These are phyloP conservation scores for Stipa capillata DNA, from an alignment of 176 grass and related monocot genomes.

Conservation along the genomic window DNA sequence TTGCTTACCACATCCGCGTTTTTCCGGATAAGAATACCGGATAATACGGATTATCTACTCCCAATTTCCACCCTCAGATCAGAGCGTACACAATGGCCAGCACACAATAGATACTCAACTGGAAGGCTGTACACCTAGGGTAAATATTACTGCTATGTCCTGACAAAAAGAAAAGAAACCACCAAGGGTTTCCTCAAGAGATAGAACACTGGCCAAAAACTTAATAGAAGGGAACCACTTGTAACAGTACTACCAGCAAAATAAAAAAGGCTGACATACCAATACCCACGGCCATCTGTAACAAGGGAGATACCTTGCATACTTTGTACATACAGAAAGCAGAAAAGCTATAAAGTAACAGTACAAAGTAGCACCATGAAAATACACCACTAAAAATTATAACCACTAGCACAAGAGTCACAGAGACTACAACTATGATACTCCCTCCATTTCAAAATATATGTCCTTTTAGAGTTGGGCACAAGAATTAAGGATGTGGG, in stretches of 20 bases:
- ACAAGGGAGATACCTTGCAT: not conserved
- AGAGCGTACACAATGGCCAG: not conserved
- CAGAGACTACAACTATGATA: not conserved
- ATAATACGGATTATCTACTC: too few species aligned
- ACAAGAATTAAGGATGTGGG: too few species aligned
- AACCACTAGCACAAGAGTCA: not conserved
- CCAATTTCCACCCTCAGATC: too few species aligned
- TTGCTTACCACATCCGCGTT: too few species aligned
- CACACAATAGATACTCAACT: not conserved
- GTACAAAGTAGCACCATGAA: not conserved
- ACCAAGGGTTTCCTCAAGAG: not conserved
- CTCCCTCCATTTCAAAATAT: too few species aligned
- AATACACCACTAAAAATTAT: not conserved
- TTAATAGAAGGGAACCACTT: not conserved
- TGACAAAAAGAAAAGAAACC: not conserved
- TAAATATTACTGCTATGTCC: not conserved
- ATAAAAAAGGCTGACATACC: not conserved
- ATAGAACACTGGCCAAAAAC: not conserved
- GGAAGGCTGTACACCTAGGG: not conserved
- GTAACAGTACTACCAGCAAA: not conserved
- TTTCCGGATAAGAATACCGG: too few species aligned
- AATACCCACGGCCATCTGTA: not conserved
- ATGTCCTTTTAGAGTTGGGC: too few species aligned
- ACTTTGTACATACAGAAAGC: not conserved
- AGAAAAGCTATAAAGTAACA: not conserved